These are phyloP conservation scores for Boletus rubescentipes DNA, from an alignment of 768 basidiomycete genomes.

Conservation along the genomic window DNA sequence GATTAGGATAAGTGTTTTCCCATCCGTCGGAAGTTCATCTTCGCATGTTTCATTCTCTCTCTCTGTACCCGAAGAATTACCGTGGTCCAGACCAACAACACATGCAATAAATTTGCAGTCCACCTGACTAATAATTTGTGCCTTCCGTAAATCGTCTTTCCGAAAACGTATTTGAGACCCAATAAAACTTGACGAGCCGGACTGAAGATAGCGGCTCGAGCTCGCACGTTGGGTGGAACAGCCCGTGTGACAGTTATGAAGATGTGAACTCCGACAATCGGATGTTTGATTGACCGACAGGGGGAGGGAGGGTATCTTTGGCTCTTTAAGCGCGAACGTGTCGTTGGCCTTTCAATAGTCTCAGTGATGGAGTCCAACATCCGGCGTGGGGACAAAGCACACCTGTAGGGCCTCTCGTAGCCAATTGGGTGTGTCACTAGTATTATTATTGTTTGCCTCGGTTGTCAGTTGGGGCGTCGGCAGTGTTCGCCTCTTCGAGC, in stretches of 20 bases:
- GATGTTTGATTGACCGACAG: slow-evolving; percentile 10
- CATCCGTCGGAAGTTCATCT: slow-evolving; percentile 14
- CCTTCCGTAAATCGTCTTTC: slow-evolving; percentile 53
- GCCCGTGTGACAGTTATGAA: slow-evolving; percentile 15
- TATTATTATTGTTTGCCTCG: slow-evolving; percentile 7
- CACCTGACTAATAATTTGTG: slow-evolving; percentile 75
- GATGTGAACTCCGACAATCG: slow-evolving; percentile 9
- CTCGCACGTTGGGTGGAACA: slow-evolving; percentile 5
- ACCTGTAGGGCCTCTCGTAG: slow-evolving; percentile 61
- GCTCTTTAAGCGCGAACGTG: slow-evolving; percentile 50
- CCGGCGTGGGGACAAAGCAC: slow-evolving; percentile 20
- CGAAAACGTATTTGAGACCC: slow-evolving; percentile 40
- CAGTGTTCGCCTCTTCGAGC: slow-evolving; percentile 16
- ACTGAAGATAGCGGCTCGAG: slow-evolving; percentile 9
- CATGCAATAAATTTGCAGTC: slow-evolving; percentile 92
- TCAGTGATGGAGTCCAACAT: slow-evolving; percentile 9
- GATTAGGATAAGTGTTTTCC: slow-evolving; percentile 62
- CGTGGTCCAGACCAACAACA: slow-evolving; percentile 38
- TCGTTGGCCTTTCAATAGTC: slow-evolving; percentile 47
- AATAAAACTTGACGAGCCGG: slow-evolving; percentile 9
- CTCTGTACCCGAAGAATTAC: slow-evolving; percentile 14
- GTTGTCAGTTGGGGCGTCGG: slow-evolving; percentile 4
- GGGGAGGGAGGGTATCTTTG: slow-evolving; percentile 42
- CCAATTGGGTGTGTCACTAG: slow-evolving; percentile 53
- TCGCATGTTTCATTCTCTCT: slow-evolving; percentile 16